phyloP scores from a whole-genome alignment of 306 rosid species.

The Lathyrus tuberosus region DNA sequence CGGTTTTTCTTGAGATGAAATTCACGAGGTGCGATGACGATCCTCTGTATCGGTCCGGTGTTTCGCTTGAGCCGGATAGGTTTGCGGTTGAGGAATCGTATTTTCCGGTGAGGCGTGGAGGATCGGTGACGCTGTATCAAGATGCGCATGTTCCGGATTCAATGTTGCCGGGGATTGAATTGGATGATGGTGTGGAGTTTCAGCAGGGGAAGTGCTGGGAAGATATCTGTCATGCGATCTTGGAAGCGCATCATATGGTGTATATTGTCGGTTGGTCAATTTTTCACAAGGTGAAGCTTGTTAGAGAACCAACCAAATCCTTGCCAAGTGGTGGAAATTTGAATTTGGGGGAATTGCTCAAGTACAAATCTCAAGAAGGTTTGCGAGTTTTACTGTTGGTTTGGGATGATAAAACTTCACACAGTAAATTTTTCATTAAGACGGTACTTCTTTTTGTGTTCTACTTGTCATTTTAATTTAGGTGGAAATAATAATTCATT shows the following conservation, averaged over 20 bases:
- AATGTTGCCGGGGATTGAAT: slow-evolving; percentile 58
- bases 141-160: slow-evolving; percentile 84
- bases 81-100: slow-evolving; percentile 61
- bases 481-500: too few relatives aligned
- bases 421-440: slow-evolving; percentile 79
- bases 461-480: neutral
- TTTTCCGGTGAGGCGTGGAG: slow-evolving; percentile 79
- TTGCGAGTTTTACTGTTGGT: slow-evolving; percentile 84
- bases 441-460: slow-evolving; percentile 55
- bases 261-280: slow-evolving; percentile 93
- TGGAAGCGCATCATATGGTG: slow-evolving; percentile 92
- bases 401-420: slow-evolving; percentile 99
- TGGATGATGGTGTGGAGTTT: slow-evolving; percentile 58
- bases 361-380: slow-evolving; percentile 93
- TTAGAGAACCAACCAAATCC: slow-evolving; percentile 75
- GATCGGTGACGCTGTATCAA: slow-evolving; percentile 84
- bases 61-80: slow-evolving; percentile 50
- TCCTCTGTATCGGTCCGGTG: slow-evolving; percentile 48
- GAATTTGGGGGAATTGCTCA: slow-evolving; percentile 86
- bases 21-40: slow-evolving; percentile 79
- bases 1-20: slow-evolving; percentile 65
- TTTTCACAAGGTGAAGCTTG: slow-evolving; percentile 78
- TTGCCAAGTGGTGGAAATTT: slow-evolving; percentile 85
- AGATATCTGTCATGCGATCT: slow-evolving; percentile 85
- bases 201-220: slow-evolving; percentile 92